phyloP scores from a whole-genome alignment of 768 basidiomycete species.

The Boletus rubropictus region DNA sequence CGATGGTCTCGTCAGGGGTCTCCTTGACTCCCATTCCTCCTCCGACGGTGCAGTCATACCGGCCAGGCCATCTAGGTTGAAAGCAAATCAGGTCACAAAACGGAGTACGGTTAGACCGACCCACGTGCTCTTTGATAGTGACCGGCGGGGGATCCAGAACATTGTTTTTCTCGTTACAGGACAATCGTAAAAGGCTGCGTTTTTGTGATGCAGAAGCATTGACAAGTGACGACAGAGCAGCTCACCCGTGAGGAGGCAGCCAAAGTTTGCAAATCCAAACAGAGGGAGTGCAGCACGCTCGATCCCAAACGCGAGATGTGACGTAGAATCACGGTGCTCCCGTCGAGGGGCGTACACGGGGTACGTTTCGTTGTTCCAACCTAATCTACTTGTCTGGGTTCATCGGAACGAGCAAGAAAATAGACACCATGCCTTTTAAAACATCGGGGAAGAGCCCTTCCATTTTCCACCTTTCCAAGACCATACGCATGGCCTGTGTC shows the following conservation, averaged over 20 bases:
- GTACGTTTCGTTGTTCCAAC: constrained; percentile 24
- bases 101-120: constrained; percentile 4
- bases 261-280: constrained; percentile 42
- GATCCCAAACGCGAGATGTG: constrained; percentile 33
- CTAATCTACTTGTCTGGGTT: constrained; percentile 4
- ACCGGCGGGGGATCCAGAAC: constrained; percentile 41
- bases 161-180: constrained; percentile 22
- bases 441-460: constrained; percentile 18
- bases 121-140: constrained; percentile 37
- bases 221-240: background rate
- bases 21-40: constrained; percentile 41
- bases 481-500: constrained; percentile 8
- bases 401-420: background rate
- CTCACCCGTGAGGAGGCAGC: constrained; percentile 38
- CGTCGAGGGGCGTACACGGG: constrained; percentile 21
- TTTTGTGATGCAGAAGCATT: background rate
- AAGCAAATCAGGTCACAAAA: background rate
- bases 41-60: constrained; percentile 40
- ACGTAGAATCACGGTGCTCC: background rate
- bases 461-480: constrained; percentile 15
- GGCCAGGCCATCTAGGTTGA: constrained; percentile 26
- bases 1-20: constrained; percentile 31
- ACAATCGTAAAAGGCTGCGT: constrained; percentile 33
- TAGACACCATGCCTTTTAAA: constrained; percentile 12
- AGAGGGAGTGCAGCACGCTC: constrained; percentile 41